Base-by-base conservation (phyloP, 1,284 basidiomycete species). In the Cutaneotrichosporon arboriforme region DNA sequence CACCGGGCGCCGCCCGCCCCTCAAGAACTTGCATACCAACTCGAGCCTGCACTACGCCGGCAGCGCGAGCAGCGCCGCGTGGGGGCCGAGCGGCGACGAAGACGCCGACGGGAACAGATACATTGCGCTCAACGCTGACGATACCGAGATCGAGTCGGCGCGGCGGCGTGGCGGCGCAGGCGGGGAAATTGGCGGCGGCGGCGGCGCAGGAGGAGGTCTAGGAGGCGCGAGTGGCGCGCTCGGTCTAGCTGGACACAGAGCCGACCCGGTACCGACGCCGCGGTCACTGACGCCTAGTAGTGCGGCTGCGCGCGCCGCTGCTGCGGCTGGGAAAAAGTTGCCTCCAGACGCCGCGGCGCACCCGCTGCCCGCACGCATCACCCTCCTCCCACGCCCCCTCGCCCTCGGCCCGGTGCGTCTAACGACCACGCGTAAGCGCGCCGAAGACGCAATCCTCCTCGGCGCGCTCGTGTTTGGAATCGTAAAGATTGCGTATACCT, bases 371-470 rank as follows among this genome's bases (percentile, higher is more conserved):
- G 46, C 58, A 0, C 44, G 58, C 4, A 43, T 45, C n/a, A 65
- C 63, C 1, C 57, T 70, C 2, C 51, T 70, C 3, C 69, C 69
- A 1, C 31, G 51, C 4, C 38, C 34, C 0, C 4, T 67, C 10
- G 18, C 36, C 22, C 22, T 42, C 33, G 40, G 51, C 17, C 46
- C 34, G 36, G 2, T 56, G n/a, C 12, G 50, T 1, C 41, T 68
- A 15, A 59, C 39, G 1, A 42, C 74, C 23, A 73, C 67, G 0
- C 51, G 73, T 23, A 54, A 60, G 21, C 49, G 62, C 10, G 70
- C 68, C 44, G 73, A 75, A 53, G 61, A 70, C 53, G 41, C 48
- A 2, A 57, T 74, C 9, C 39, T 75, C 13, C 55, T 73, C 3
- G 58, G 63, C 2, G 68, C 62, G 2, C 64, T 72, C 4, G 50